Percentiles rank a stretch among this genome's conserved stretches.
phyloP scores from a whole-genome alignment of 73 alveolate genomes.

The Paramecium caudatum region DNA sequence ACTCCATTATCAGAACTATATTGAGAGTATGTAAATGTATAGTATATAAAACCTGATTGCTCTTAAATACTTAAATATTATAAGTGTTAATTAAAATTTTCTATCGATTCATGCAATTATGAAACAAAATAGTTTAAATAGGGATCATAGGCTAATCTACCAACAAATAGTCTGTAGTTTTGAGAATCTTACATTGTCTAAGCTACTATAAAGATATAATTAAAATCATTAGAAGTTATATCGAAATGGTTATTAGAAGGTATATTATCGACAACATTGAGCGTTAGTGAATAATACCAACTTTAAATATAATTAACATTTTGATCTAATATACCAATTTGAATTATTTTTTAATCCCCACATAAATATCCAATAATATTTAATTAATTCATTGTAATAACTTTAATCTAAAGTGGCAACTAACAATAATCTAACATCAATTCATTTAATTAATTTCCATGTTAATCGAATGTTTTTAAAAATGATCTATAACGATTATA shows the following conservation, averaged over 20 bases:
- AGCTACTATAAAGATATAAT: neutral
- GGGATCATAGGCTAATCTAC: neutral
- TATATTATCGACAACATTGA: neutral
- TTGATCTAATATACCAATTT: neutral
- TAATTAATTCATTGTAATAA: neutral
- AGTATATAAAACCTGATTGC: neutral
- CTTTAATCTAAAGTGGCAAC: neutral
- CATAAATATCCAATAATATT: neutral
- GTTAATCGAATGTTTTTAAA: neutral
- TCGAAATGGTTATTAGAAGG: neutral
- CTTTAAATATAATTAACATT: neutral
- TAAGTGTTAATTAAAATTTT: neutral
- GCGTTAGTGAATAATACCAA: neutral
- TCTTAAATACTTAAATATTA: neutral
- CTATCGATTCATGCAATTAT: neutral
- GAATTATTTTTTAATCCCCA: neutral
- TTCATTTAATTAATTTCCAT: neutral
- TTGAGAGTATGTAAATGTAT: neutral
- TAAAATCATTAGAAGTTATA: neutral
- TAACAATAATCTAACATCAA: neutral
- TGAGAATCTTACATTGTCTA: too few species aligned
- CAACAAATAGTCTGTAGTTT: neutral
- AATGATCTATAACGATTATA: neutral
- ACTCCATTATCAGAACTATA: neutral
- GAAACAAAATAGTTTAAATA: neutral